phyloP scores from a whole-genome alignment of 176 grass and related monocot genomes.

The Panicum miliaceum region DNA sequence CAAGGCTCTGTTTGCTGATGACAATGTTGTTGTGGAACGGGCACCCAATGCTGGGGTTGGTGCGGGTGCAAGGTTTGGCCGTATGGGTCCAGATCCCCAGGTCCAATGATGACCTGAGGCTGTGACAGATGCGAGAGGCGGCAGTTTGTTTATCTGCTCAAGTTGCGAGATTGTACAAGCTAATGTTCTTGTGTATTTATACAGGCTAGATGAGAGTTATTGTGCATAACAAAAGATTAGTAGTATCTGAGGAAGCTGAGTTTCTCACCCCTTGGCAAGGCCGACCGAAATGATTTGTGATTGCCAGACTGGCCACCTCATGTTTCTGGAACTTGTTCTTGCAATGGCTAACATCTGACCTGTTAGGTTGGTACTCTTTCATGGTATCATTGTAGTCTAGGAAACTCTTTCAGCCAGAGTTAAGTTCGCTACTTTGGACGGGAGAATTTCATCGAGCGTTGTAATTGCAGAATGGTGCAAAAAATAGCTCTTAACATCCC shows the following conservation, averaged over 20 bases:
- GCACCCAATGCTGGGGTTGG: constrained; percentile 49
- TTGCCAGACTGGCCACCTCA: background rate
- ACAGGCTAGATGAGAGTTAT: constrained; percentile 51
- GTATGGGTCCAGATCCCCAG: constrained; percentile 38
- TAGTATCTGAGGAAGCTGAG: constrained; percentile 24
- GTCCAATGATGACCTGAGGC: constrained; percentile 36
- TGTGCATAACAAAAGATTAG: constrained; percentile 60
- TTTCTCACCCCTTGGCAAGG: constrained; percentile 20
- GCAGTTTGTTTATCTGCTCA: constrained; percentile 27
- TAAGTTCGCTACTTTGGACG: background rate
- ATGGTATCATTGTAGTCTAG: background rate
- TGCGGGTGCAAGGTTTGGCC: constrained; percentile 56
- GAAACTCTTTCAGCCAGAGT: background rate
- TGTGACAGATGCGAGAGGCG: background rate
- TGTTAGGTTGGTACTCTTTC: background rate
- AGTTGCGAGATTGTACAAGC: constrained; percentile 42
- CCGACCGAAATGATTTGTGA: constrained; percentile 13
- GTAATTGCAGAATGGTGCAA: constrained; percentile 11
- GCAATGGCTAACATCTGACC: constrained; percentile 37
- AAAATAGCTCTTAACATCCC: background rate
- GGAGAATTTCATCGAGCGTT: background rate
- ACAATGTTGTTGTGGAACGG: constrained; percentile 63
- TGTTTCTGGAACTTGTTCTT: background rate
- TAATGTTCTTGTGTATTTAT: constrained; percentile 50
- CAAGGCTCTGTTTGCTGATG: constrained; percentile 86